These are phyloP conservation scores for Inga oerstediana DNA, from an alignment of 306 rosid species.

Conservation along the genomic window DNA sequence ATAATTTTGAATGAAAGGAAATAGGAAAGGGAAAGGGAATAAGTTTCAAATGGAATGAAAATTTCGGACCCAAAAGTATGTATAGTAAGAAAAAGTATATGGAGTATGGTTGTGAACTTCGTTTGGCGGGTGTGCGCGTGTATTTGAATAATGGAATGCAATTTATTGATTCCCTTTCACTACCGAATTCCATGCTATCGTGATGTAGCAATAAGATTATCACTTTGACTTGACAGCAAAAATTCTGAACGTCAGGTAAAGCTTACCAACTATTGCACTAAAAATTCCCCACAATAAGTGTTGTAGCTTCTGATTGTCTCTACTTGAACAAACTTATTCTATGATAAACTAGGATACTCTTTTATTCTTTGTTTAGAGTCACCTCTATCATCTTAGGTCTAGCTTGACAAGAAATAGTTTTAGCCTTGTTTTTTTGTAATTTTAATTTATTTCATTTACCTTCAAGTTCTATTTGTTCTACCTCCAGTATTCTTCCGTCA, in stretches of 20 bases:
- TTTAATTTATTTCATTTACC: not conserved
- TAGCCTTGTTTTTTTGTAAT: not conserved
- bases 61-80: not conserved
- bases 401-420: not conserved
- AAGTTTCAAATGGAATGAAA: not conserved
- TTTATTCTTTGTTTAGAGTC: not conserved
- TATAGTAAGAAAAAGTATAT: not conserved
- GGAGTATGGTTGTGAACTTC: not conserved
- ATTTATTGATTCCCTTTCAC: not conserved
- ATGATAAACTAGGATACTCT: not conserved
- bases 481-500: not conserved
- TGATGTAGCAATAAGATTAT: slow-evolving; percentile 13
- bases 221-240: not conserved
- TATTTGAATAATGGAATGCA: not conserved
- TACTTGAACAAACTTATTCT: slow-evolving; percentile 17
- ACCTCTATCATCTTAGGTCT: not conserved
- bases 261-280: slow-evolving; percentile 16
- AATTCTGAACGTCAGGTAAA: slow-evolving; percentile 16
- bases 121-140: not conserved
- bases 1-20: not conserved
- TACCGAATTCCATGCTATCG: not conserved
- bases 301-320: slow-evolving; percentile 24
- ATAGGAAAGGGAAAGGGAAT: not conserved
- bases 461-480: not conserved
- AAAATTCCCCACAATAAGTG: not conserved